Conservation (phyloP, 202 grass and related monocot species). For the Elaeis oleifera region DNA sequence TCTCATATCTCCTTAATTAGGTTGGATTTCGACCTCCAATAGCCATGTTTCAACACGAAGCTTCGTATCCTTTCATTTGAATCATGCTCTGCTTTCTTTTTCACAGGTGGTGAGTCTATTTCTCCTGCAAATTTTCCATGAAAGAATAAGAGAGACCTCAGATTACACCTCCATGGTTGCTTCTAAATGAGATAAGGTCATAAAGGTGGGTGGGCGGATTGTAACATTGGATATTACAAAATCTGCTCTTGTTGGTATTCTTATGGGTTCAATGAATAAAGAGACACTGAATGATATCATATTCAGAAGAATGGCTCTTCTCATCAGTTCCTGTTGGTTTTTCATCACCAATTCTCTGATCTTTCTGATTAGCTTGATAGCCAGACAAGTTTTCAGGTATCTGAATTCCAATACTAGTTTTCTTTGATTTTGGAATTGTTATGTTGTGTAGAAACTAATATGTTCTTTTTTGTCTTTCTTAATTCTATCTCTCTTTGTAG, state of each 20-base stretch:
- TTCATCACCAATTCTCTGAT: slow-evolving; percentile 8
- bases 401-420: not conserved
- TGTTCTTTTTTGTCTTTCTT: too few relatives aligned
- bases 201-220: not conserved
- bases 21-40: slow-evolving; percentile 7
- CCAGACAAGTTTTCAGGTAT: slow-evolving; percentile 3
- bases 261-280: not conserved
- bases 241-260: slow-evolving; percentile 3
- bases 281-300: slow-evolving; percentile 9
- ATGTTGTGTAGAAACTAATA: too few relatives aligned
- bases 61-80: not conserved
- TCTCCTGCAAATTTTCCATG: not conserved
- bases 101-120: not conserved
- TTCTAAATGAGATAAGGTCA: not conserved
- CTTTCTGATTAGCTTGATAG: not conserved
- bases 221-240: not conserved
- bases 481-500: not conserved
- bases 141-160: not conserved
- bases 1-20: slow-evolving; percentile 12
- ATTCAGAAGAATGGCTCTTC: not conserved
- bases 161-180: not conserved
- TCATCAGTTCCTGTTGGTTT: not conserved
- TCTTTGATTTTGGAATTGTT: not conserved
- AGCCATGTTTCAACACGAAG: slow-evolving; percentile 9
- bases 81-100: slow-evolving; percentile 11